Evolutionary conservation across 2,329 filamentous ascomycete genomes (phyloP).

Genomic region (Ascosphaera aggregata): DNA sequence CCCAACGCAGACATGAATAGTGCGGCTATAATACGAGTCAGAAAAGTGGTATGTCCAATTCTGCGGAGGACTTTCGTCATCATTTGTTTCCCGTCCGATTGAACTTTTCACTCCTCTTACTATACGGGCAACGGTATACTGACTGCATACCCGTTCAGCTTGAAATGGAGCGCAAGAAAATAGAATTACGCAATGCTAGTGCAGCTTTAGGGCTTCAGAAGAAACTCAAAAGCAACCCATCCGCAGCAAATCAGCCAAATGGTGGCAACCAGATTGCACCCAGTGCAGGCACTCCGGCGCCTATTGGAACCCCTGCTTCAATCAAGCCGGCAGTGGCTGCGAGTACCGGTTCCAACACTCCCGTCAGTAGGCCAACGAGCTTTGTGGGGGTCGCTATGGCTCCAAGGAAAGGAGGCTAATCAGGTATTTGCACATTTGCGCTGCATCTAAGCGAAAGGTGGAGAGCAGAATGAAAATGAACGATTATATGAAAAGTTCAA

Average conservation of each 20-base stretch:
- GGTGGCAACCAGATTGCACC: background rate
- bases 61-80: too few species aligned
- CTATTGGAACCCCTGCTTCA: background rate
- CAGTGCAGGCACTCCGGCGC: background rate
- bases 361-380: background rate
- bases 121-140: too few species aligned
- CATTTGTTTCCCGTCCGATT: too few species aligned
- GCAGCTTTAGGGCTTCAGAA: conserved; percentile 14
- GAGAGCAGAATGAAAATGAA: too few species aligned
- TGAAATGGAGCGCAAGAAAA: conserved; percentile 26
- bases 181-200: conserved; percentile 19
- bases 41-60: conserved; percentile 27
- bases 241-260: background rate
- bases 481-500: too few species aligned
- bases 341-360: background rate
- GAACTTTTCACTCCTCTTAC: too few species aligned
- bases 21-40: conserved; percentile 20
- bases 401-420: background rate
- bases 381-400: conserved; percentile 1
- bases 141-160: too few species aligned
- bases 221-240: conserved; percentile 6
- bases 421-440: background rate
- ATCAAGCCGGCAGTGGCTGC: background rate
- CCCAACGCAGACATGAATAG: conserved; percentile 14
- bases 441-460: too few species aligned